Percentiles rank a stretch among this genome's conserved stretches.
Evolutionary conservation across 306 rosid genomes (phyloP).

Genomic region (Comarum palustre): DNA sequence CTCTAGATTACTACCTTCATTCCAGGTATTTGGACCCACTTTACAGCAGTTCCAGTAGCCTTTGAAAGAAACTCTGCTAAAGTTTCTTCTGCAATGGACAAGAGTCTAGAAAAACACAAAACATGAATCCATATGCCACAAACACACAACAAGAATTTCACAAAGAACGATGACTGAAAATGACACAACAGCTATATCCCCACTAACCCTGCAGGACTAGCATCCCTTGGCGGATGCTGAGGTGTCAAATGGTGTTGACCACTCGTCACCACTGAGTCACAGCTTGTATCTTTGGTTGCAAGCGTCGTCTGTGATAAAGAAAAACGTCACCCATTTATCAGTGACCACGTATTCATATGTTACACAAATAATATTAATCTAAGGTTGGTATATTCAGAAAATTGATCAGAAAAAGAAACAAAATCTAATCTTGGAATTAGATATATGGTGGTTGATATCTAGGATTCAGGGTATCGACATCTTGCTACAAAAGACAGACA

Average conservation of each 20-base stretch:
- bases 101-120: constrained; percentile 63
- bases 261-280: constrained; percentile 91
- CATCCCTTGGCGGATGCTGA: constrained; percentile 98
- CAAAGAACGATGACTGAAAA: constrained; percentile 40
- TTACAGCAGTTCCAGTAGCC: constrained; percentile 99
- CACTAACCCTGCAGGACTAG: constrained; percentile 99
- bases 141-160: constrained; percentile 34
- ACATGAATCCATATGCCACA: constrained; percentile 41
- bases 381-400: background rate
- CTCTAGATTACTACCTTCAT: constrained; percentile 63
- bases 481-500: background rate
- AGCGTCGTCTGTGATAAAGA: constrained; percentile 55
- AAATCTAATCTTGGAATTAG: background rate
- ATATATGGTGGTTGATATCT: background rate
- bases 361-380: background rate
- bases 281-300: constrained; percentile 87
- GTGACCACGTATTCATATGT: background rate
- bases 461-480: background rate
- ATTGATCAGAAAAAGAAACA: background rate
- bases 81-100: constrained; percentile 99
- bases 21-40: constrained; percentile 99
- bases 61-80: constrained; percentile 99
- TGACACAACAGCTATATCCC: constrained; percentile 51
- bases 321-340: constrained; percentile 22
- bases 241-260: constrained; percentile 90